Conservation (phyloP, 768 basidiomycete genomes). For the Leucosporidium yakuticum region DNA sequence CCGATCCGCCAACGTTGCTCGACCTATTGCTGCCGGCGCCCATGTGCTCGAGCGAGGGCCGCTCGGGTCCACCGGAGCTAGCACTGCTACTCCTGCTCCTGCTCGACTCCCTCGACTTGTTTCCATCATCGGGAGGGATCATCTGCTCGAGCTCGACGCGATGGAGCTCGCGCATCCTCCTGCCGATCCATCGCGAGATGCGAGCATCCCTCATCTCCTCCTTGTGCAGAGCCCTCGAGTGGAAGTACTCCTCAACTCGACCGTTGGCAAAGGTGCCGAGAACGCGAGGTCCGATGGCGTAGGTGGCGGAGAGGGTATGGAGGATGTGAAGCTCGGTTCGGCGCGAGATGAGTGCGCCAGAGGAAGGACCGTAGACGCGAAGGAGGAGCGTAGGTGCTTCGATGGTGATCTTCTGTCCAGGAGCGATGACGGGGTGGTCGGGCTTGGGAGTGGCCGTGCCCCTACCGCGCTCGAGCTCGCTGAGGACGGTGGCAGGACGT, state of each 20-base stretch:
- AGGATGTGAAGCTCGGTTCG: constrained; percentile 77
- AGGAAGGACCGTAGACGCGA: constrained; percentile 85
- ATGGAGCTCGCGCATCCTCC: constrained; percentile 92
- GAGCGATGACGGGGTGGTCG: constrained; percentile 44
- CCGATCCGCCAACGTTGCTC: neutral
- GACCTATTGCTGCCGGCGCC: constrained; percentile 14
- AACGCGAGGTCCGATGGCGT: constrained; percentile 81
- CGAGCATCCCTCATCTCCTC: constrained; percentile 68
- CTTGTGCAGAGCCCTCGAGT: constrained; percentile 71
- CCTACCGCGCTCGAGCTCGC: constrained; percentile 27
- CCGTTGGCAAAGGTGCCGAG: constrained; percentile 96
- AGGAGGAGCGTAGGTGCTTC: constrained; percentile 63
- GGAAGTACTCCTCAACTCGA: constrained; percentile 90
- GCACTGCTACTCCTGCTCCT: neutral
- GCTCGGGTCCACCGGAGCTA: constrained; percentile 1
- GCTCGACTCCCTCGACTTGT: neutral
- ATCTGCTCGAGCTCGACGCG: constrained; percentile 74
- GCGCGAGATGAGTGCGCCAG: constrained; percentile 78
- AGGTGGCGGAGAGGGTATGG: constrained; percentile 78
- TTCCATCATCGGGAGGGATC: constrained; percentile 35
- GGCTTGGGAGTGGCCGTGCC: neutral
- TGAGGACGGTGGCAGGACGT: constrained; percentile 16
- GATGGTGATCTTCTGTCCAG: constrained; percentile 13
- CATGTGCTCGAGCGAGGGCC: constrained; percentile 4
- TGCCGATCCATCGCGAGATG: constrained; percentile 80